Base-by-base conservation (phyloP, 148 eudicot species). In the Euryodendron excelsum region DNA sequence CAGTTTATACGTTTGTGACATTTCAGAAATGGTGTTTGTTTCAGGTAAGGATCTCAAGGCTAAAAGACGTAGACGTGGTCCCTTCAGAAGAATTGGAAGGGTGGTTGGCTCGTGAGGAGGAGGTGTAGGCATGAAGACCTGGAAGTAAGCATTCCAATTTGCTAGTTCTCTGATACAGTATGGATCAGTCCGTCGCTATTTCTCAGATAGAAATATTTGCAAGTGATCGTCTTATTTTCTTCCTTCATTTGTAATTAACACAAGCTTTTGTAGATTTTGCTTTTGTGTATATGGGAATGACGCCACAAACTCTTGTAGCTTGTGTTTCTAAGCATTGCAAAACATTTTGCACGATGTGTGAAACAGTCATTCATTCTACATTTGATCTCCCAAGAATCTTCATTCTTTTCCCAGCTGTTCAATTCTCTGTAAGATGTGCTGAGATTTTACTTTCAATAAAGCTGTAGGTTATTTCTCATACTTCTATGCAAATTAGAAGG, bases 31-130 rank as follows among this genome's bases (percentile, higher is more conserved):
- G 11, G 70, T 23, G 36, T 14, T 25, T 61, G 41, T 77, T 77
- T 75, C 89, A 88, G 87, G 36, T 17, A 76, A 76, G 55, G 82
- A 82, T 58, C 12, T 73, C 8, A 79, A 82, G 77, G 62, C 5
- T 20, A 23, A 50, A 69, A 69, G 66, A 59, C 61, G 44, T 12
- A 76, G 81, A 76, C 69, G 50, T 4, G 69, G 80, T 71, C 72
- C 78, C 53, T 78, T 80, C 66, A 72, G 81, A 73, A 84, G 88
- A 72, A 84, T 72, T 20, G 27, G 81, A 17, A 45, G 69, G 73
- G 72, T 52, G 36, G 47, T 73, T 27, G 48, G 71, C 23, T 63
- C 20, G 62, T 79, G 63, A 72, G 53, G 60, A 55, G 3, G 4
- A 15, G 14, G 15, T 66, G 45, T 20, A 44, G 25, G 48, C 74